A percentile compares a stretch with the other conserved stretches of the same genome.
These are phyloP conservation scores for Umbelopsis sp. DNA, from an alignment of 192 early-diverging fungal species.

Conservation along the genomic window DNA sequence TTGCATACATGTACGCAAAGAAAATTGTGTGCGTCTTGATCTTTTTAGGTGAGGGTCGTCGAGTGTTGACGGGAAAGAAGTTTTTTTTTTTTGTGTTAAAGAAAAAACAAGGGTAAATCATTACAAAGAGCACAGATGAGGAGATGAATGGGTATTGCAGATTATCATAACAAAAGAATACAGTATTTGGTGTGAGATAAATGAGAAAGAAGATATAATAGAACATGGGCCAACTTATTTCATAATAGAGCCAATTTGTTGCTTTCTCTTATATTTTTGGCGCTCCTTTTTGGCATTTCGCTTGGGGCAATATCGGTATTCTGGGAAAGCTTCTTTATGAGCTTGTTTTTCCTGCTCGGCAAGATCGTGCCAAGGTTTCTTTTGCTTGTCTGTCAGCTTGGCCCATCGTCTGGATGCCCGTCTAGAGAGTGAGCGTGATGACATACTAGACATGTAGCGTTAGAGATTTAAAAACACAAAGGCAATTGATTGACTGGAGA, in stretches of 20 bases:
- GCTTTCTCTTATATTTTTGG: constrained; percentile 17
- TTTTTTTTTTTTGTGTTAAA: background rate
- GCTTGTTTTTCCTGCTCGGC: constrained; percentile 43
- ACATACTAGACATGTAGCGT: background rate
- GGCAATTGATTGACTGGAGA: too few species aligned
- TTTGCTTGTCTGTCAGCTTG: constrained; percentile 38
- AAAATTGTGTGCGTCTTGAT: background rate
- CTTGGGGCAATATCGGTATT: constrained; percentile 42
- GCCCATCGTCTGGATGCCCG: constrained; percentile 42
- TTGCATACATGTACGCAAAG: too few species aligned
- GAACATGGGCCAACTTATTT: background rate
- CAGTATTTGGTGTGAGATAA: background rate
- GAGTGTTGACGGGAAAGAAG: background rate
- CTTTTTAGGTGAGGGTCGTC: background rate
- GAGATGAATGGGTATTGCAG: constrained; percentile 1
- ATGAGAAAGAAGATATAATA: background rate
- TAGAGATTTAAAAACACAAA: background rate
- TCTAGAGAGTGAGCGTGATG: constrained; percentile 21
- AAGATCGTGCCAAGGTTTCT: constrained; percentile 42
- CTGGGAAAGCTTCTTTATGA: constrained; percentile 43
- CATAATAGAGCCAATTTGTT: constrained; percentile 7
- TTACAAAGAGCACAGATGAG: background rate
- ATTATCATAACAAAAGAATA: background rate
- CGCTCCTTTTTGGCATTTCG: constrained; percentile 20
- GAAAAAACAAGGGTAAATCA: background rate